phyloP scores from a whole-genome alignment of 768 basidiomycete species.

The Coprinellus micaceus region DNA sequence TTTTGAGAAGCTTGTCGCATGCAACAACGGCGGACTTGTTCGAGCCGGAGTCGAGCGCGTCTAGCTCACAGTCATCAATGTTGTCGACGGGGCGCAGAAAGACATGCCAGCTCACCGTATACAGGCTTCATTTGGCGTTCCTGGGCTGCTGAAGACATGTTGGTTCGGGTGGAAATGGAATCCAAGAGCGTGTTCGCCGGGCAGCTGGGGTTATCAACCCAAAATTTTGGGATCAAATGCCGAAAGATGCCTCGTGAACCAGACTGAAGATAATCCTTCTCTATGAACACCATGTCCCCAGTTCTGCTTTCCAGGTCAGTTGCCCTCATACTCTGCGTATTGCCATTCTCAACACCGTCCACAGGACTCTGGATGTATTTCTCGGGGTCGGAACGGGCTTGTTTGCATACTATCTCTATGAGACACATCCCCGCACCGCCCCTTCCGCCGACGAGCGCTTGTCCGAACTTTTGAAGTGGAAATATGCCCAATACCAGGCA shows the following conservation, averaged over 20 bases:
- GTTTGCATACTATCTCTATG: constrained; percentile 76
- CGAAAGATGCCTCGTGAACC: too few relatives aligned
- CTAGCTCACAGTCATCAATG: constrained; percentile 33
- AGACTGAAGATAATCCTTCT: too few relatives aligned
- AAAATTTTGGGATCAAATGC: constrained; percentile 8
- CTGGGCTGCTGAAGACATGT: constrained; percentile 52
- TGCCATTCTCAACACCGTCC: constrained; percentile 9
- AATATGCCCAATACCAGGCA: constrained; percentile 48
- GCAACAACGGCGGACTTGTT: constrained; percentile 83
- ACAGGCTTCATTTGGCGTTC: constrained; percentile 85
- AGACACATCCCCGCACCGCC: constrained; percentile 73
- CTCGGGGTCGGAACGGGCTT: constrained; percentile 76
- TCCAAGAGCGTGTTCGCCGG: neutral
- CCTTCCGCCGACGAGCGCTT: constrained; percentile 55
- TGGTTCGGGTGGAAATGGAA: constrained; percentile 5
- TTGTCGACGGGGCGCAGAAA: constrained; percentile 1
- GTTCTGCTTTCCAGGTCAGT: constrained; percentile 52
- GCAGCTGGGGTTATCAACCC: neutral
- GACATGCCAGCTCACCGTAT: constrained; percentile 54
- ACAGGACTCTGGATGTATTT: constrained; percentile 64
- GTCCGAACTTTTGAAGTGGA: constrained; percentile 58
- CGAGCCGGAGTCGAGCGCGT: constrained; percentile 81
- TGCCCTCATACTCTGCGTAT: neutral
- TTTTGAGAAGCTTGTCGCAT: constrained; percentile 86
- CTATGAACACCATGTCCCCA: constrained; percentile 20